A percentile compares a stretch with the other conserved stretches of the same genome.
Evolutionary conservation across 352 stramenopile species (phyloP).

Genomic region (Globisporangium okanoganense): DNA sequence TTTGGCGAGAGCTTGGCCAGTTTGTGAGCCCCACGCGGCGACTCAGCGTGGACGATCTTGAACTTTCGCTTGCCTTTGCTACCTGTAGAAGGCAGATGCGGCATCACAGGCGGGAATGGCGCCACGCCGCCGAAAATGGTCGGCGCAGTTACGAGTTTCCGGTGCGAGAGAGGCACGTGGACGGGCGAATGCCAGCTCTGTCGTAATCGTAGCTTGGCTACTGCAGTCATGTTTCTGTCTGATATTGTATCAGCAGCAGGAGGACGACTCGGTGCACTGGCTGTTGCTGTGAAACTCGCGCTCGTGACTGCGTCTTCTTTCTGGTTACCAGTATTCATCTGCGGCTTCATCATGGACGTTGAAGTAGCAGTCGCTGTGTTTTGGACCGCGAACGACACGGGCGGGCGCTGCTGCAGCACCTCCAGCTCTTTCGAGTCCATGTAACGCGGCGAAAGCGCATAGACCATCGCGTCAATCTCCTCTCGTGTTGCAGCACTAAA

Average conservation of each 20-base stretch:
- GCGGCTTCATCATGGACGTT: background rate
- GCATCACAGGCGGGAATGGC: constrained; percentile 30
- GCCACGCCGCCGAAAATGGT: constrained; percentile 40
- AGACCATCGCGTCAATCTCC: constrained; percentile 12
- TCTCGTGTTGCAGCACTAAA: background rate
- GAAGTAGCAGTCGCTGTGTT: constrained; percentile 14
- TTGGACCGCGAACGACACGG: constrained; percentile 39
- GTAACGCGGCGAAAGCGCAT: constrained; percentile 31
- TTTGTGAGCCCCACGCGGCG: constrained; percentile 11
- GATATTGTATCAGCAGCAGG: background rate
- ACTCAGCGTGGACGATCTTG: background rate
- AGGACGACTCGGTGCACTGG: background rate
- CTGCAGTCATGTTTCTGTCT: background rate
- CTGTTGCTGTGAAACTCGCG: background rate
- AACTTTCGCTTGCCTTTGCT: constrained; percentile 3
- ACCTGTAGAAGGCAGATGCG: constrained; percentile 7
- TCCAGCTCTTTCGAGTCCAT: constrained; percentile 25
- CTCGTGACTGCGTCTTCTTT: constrained; percentile 9
- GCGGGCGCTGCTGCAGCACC: constrained; percentile 30
- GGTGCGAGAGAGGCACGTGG: constrained; percentile 54
- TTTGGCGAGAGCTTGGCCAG: constrained; percentile 16
- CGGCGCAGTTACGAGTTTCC: constrained; percentile 52
- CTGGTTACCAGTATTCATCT: constrained; percentile 16
- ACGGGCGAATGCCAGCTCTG: constrained; percentile 64
- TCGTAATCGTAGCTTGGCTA: background rate